Conservation (phyloP, 2,329 filamentous ascomycete genomes). For the Annulohypoxylon truncatum region DNA sequence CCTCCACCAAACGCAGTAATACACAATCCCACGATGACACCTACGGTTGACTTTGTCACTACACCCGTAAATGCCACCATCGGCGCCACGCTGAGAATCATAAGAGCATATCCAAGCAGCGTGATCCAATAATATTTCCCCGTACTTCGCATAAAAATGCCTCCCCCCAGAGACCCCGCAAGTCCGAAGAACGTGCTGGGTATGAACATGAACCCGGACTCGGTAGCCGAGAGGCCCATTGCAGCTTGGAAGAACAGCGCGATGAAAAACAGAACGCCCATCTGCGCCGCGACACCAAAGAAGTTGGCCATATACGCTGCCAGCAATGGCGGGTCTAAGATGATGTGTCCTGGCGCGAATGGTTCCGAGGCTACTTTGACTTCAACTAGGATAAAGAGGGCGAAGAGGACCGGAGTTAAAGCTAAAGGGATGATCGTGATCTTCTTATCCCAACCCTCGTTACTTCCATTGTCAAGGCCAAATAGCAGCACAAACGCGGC, state of each 20-base stretch:
- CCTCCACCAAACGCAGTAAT: slow-evolving; percentile 58
- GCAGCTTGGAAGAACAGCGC: slow-evolving; percentile 83
- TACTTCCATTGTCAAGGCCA: slow-evolving; percentile 79
- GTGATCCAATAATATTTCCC: slow-evolving; percentile 79
- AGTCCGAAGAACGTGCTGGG: slow-evolving; percentile 74
- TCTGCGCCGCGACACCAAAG: slow-evolving; percentile 71
- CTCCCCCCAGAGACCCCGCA: slow-evolving; percentile 71
- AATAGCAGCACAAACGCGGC: slow-evolving; percentile 74
- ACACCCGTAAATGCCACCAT: slow-evolving; percentile 69
- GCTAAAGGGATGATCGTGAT: slow-evolving; percentile 69
- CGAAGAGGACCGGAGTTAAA: slow-evolving; percentile 68
- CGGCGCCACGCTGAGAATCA: slow-evolving; percentile 65
- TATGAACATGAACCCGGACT: slow-evolving; percentile 73
- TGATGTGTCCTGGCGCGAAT: slow-evolving; percentile 79
- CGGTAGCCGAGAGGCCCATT: slow-evolving; percentile 70
- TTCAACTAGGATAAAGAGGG: slow-evolving; percentile 76
- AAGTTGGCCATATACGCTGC: slow-evolving; percentile 79
- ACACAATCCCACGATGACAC: slow-evolving; percentile 68
- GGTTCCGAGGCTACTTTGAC: slow-evolving; percentile 74
- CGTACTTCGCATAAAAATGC: slow-evolving; percentile 75
- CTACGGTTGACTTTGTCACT: slow-evolving; percentile 59
- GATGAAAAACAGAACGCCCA: slow-evolving; percentile 75
- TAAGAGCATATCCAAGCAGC: slow-evolving; percentile 63
- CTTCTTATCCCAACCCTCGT: slow-evolving; percentile 72
- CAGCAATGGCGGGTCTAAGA: slow-evolving; percentile 74